Conservation (phyloP, 148 eudicot species). For the Vaccinium vitisidaea region DNA sequence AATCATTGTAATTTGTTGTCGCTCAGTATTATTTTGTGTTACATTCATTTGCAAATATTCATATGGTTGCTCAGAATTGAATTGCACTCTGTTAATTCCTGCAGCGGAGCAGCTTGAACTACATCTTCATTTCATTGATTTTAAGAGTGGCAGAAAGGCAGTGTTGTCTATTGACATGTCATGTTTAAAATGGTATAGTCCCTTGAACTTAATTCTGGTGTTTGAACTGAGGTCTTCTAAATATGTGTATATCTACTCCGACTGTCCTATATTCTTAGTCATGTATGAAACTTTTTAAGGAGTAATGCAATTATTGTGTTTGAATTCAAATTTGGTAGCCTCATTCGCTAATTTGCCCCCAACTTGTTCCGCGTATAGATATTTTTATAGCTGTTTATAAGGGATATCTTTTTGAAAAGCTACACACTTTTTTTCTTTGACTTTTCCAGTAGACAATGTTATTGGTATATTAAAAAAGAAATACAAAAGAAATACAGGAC, state of each 20-base stretch:
- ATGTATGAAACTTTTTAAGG: not conserved
- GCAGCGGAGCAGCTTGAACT: slow-evolving; percentile 76
- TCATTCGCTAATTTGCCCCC: not conserved
- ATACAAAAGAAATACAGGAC: not conserved
- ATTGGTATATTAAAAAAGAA: not conserved
- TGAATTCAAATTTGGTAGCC: not conserved
- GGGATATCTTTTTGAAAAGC: not conserved
- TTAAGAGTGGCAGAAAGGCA: slow-evolving; percentile 51
- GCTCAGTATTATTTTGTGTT: not conserved
- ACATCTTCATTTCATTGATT: slow-evolving; percentile 52
- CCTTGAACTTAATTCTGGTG: not conserved
- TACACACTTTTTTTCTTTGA: not conserved
- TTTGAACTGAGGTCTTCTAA: not conserved
- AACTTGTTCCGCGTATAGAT: not conserved
- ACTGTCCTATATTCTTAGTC: not conserved
- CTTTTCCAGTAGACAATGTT: not conserved
- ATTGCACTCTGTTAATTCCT: slow-evolving; percentile 18
- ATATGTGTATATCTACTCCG: not conserved
- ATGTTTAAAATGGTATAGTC: slow-evolving; percentile 64
- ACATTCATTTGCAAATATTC: not conserved
- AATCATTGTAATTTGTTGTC: not conserved
- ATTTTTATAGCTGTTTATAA: not conserved
- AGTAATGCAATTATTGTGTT: not conserved
- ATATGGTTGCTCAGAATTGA: slow-evolving; percentile 1
- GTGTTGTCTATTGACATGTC: slow-evolving; percentile 56